Base-by-base conservation (phyloP, 345 rosid genomes). In the Laguncularia racemosa region DNA sequence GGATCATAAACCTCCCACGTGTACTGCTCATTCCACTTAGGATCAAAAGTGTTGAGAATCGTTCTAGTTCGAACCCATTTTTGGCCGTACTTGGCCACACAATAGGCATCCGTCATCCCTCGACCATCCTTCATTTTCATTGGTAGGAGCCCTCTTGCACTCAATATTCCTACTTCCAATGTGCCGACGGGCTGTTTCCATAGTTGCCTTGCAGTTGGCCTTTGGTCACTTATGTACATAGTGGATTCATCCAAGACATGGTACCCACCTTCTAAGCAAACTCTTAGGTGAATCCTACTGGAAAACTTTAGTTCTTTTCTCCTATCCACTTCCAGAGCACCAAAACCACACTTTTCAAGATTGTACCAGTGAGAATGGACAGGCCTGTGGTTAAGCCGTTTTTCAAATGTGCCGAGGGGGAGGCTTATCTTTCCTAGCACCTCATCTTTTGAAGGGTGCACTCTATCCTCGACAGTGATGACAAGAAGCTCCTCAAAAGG, bases 1-100 rank as follows among this genome's bases (percentile, higher is more conserved):
- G 95, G 95, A 61, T 90, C 89, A 48, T 83, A 84, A 13, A 90
- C 97, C 69, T 90, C 97, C 93, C 97, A 87, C 0, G 90, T 84
- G 71, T 87, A 86, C 38, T 89, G 91, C 75, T 89, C 95, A 56
- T 82, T 89, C 91, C 91, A 86, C 59, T 57, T 78, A 2, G 95
- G 97, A 64, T 66, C 77, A 46, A 78, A 62, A 4, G 71, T 63
- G 52, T 83, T 80, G 7, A 87, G 65, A 59, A 81, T 73, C 47
- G 91, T 90, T 72, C 90, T 67, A 1, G 87, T 87, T 56, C 97
- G 88, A 60, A 90, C 82, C 97, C 95, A 90, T 67, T 90, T 87
- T 68, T 84, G 95, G 2, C 91, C 90, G 15, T 81, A 87, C 70
- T 84, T 87, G 3, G 93, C 97, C 21, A 84, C 88, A 52, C 90